Evolutionary conservation across 2,329 filamentous ascomycete species (phyloP), one percentile per base, ranked within the genome.

Genomic region (Chalara sp.): DNA sequence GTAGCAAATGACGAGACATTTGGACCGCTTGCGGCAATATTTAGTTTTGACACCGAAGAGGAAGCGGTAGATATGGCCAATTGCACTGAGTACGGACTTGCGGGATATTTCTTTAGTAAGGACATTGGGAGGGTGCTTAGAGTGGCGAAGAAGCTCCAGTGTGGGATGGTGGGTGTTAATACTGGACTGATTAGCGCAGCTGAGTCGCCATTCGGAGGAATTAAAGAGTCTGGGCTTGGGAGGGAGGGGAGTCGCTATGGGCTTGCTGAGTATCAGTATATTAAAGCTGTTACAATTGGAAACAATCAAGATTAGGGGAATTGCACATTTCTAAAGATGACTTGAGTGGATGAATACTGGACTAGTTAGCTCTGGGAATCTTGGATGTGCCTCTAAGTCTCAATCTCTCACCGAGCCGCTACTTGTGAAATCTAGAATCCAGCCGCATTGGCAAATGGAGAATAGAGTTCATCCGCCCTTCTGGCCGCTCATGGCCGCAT

Each of bases 1-100:
- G 78, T 96, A 60, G 83, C 86, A 6, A 74, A 74, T 2, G 90
- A 96, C 68, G 92, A 96, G 74, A 96, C 91, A 0, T 96, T 96
- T 66, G 91, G 91, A 0, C 92, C 91, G 4, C 85, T 96, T 0
- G 91, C 90, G 0, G 90, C 87, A 1, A 70, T 96, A 21, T 96
- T 95, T 74, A 76, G 81, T 42, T 96, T 96, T 65, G 80, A 87
- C 46, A 88, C 84, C 0, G 91, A 96, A 70, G 82, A 86, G 47
- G 90, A 96, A 62, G 91, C 95, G 5, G 81, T 96, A 30, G 73
- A 79, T 52, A 70, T 91, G 58, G 90, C 91, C 5, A 96, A 96
- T 69, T 68, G 73, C 44, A 77, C 87, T 1, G 83, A 90, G 48
- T 90, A 96, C 37, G 92, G 92, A 1, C 76, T 96, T 42, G 91